These are phyloP conservation scores for Rubia balearica DNA, from an alignment of 305 asterid genomes.

Conservation along the genomic window DNA sequence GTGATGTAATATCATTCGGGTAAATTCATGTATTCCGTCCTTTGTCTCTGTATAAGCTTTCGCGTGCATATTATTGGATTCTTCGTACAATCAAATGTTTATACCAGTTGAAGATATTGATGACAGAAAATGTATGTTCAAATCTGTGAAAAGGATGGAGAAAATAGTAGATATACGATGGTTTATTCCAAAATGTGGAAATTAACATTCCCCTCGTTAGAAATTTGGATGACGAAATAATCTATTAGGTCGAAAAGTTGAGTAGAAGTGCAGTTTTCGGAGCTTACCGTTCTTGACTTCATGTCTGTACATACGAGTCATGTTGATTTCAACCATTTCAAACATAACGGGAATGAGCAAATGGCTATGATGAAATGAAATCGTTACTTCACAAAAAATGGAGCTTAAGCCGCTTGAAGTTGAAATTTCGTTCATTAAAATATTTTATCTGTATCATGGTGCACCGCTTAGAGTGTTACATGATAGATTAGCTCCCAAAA, in stretches of 20 bases:
- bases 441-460: background rate
- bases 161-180: background rate
- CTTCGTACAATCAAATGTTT: too few species aligned
- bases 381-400: background rate
- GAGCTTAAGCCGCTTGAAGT: background rate
- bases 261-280: background rate
- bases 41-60: too few species aligned
- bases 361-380: background rate
- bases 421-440: background rate
- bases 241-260: background rate
- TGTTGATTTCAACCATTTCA: too few species aligned
- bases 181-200: background rate
- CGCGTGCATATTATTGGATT: too few species aligned
- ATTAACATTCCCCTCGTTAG: background rate
- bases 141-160: background rate
- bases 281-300: background rate
- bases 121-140: background rate
- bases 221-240: background rate
- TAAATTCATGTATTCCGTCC: too few species aligned
- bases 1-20: background rate
- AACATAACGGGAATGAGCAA: too few species aligned
- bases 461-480: background rate
- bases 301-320: background rate
- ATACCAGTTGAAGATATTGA: background rate
- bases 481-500: background rate